Base-by-base conservation (phyloP, 2,329 filamentous ascomycete species). In the Botrytis fabae region DNA sequence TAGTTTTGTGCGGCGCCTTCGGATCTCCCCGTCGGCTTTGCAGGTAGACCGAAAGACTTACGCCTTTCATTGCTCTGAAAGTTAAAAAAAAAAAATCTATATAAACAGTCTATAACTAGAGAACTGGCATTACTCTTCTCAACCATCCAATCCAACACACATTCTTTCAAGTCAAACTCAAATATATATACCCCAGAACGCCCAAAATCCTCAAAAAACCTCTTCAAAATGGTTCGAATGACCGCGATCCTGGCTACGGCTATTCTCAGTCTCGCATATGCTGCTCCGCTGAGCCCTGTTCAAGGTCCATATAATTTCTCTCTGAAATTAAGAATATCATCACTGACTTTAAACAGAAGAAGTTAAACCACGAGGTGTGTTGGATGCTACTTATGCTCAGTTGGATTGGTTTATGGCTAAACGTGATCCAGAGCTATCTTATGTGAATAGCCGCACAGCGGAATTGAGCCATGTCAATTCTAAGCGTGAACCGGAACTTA, bases 371-470 rank as follows among this genome's bases (percentile, higher is more conserved):
- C 60, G 60, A 62, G 60, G 60, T 62, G 22, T 62, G 60, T 62
- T 62, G 25, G 60, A 62, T 62, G 35, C 35, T 35, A 25, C 35
- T 7, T 62, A 62, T 18, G 60, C 60, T 40, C 60, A 62, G 12
- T 2, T 62, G 35, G 60, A 62, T 62, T 62, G 60, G 60, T 62
- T 62, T 18, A 62, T 62, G 60, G 12, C 60, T 62, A 40, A 62
- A 62, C 60, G 35, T 40, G 14, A 62, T 40, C 60, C 60, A 62
- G 60, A 62, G 35, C 60, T 62, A n/a, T 62, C 60, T n/a, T 62
- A 62, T n/a, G 60, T 62, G 60, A 62, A 62, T 40, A 62, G 60
- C 22, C 60, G 35, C 14, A 22, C 60, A n/a, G 32, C 60, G 22
- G 35, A 62, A 18, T 40, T 62, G 60, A 40, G 60, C 8, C 40